Conservation (phyloP, 1,284 basidiomycete species). For the Cystobasidiaceae sp. region DNA sequence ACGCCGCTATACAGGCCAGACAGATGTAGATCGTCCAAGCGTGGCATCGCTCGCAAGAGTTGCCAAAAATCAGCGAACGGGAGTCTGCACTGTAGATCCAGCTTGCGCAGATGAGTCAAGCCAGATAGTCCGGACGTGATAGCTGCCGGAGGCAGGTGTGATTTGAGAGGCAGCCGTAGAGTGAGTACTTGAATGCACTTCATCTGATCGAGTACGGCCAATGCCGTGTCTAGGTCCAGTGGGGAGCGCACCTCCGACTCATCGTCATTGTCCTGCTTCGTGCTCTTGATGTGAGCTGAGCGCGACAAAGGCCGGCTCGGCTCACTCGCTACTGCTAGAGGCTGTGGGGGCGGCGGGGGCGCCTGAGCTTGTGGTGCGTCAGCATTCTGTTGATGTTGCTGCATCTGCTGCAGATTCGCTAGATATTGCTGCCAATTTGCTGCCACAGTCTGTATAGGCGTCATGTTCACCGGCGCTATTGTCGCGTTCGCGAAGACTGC, state of each 20-base stretch:
- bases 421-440: not conserved
- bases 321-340: no score
- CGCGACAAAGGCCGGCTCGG: no score
- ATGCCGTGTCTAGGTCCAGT: not conserved
- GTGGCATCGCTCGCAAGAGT: constrained; percentile 1
- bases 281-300: no score
- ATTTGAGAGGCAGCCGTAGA: no score
- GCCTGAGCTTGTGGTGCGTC: no score
- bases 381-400: no score
- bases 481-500: not conserved
- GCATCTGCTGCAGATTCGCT: no score
- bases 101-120: constrained; percentile 12
- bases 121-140: not conserved
- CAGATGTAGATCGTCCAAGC: constrained; percentile 6
- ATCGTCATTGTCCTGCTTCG: not conserved
- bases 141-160: not conserved
- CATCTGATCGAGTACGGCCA: constrained; percentile 4
- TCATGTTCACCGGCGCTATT: not conserved
- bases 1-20: not conserved
- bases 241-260: not conserved
- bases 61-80: constrained; percentile 5
- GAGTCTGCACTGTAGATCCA: constrained; percentile 1
- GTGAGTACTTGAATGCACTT: constrained; percentile 13
- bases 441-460: not conserved
- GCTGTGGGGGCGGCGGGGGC: no score